Evolutionary conservation across 805 yeast species (phyloP).

Genomic region (Starmera amethionina): DNA sequence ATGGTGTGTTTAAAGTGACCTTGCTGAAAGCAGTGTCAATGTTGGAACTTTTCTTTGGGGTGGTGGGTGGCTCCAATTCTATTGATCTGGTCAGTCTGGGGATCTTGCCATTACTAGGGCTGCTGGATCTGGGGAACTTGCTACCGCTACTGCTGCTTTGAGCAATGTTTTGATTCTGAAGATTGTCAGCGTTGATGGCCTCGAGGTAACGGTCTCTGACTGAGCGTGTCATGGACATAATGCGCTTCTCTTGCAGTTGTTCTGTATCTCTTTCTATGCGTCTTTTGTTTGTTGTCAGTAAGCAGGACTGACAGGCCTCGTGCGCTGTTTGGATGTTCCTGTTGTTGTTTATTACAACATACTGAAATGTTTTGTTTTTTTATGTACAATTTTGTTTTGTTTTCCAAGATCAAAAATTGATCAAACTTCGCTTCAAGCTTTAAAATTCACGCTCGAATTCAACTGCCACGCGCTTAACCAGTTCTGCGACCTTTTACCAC

Average conservation of each 20-base stretch:
- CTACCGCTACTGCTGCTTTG: not conserved
- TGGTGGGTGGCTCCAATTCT: no score
- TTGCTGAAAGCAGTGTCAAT: no score
- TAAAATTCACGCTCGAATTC: no score
- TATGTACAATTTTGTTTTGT: not conserved
- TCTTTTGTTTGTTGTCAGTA: not conserved
- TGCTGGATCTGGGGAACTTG: no score
- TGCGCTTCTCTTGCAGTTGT: not conserved
- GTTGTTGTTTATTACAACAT: not conserved
- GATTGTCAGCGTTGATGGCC: constrained; percentile 9
- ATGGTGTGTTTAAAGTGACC: no score
- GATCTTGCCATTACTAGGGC: no score
- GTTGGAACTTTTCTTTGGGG: no score
- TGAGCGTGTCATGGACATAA: constrained; percentile 5
- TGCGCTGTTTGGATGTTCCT: not conserved
- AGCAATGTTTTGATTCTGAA: constrained; percentile 4
- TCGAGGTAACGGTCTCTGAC: constrained; percentile 19
- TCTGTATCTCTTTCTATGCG: not conserved
- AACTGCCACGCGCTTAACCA: no score
- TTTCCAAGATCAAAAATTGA: not conserved
- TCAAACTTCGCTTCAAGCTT: not conserved
- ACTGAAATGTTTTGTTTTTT: not conserved
- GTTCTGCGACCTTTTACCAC: no score
- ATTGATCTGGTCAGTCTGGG: no score
- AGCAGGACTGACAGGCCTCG: not conserved